phyloP scores from a whole-genome alignment of 225 moss, liverwort and hornwort genomes.

The Straminergon stramineum region DNA sequence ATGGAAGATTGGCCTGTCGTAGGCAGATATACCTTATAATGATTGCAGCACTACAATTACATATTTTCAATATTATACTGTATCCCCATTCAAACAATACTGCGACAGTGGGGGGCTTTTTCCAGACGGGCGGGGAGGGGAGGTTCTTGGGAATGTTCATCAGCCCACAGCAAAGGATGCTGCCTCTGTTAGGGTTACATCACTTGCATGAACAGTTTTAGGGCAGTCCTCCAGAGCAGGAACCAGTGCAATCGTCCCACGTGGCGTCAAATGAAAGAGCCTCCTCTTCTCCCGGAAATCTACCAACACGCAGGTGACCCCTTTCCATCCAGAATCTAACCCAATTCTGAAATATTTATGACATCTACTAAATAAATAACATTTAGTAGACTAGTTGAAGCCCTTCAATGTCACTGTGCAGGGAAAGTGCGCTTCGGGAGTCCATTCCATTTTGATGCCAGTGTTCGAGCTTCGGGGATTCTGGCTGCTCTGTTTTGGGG shows the following conservation, averaged over 20 bases:
- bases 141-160: too few species aligned
- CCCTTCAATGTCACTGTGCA: neutral
- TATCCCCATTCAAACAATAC: too few species aligned
- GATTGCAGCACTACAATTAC: too few species aligned
- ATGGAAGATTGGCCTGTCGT: too few species aligned
- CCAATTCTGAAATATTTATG: accelerated
- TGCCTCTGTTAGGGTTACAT: neutral
- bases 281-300: neutral
- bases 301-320: neutral
- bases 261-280: neutral
- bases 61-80: too few species aligned
- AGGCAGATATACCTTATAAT: too few species aligned
- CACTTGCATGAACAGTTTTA: neutral
- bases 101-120: too few species aligned
- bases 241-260: neutral
- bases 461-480: neutral
- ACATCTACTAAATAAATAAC: neutral
- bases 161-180: too few species aligned
- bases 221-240: neutral
- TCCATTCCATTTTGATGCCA: neutral
- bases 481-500: neutral
- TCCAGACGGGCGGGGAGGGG: too few species aligned
- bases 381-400: neutral
- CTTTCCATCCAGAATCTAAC: neutral
- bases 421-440: neutral